Percentiles rank a stretch among this genome's conserved stretches.
Evolutionary conservation across 177 flowering plant species (phyloP).

Genomic region (Vitis hybrid): DNA sequence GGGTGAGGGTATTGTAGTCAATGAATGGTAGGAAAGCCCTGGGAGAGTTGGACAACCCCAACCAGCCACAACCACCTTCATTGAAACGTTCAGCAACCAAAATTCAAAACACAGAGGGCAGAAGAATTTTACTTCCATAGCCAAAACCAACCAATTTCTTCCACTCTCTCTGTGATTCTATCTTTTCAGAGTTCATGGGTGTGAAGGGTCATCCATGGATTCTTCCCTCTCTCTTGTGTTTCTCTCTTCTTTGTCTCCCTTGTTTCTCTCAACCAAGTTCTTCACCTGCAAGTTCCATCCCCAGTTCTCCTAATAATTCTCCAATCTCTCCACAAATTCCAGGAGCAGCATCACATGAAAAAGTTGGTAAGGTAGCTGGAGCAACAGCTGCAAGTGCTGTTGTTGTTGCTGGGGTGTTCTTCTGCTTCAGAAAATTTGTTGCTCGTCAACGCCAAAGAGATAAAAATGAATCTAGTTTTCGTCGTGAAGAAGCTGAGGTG

Average conservation of each 20-base stretch:
- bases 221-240: constrained; percentile 8
- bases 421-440: constrained; percentile 26
- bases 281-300: not conserved
- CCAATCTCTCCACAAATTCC: constrained; percentile 5
- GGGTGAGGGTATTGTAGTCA: constrained; percentile 6
- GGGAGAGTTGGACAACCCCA: constrained; percentile 6
- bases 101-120: not conserved
- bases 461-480: constrained; percentile 5
- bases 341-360: constrained; percentile 2
- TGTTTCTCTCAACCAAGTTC: constrained; percentile 24
- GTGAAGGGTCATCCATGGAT: not conserved
- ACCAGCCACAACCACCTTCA: constrained; percentile 26
- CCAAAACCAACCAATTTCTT: not conserved
- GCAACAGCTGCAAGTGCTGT: constrained; percentile 53
- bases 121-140: constrained; percentile 1
- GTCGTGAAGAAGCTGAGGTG: constrained; percentile 18
- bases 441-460: constrained; percentile 6
- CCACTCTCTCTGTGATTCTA: constrained; percentile 1
- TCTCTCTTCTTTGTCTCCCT: constrained; percentile 5
- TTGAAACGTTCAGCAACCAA: constrained; percentile 37
- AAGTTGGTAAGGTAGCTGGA: constrained; percentile 35
- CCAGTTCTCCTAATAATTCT: not conserved
- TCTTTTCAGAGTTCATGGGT: constrained; percentile 9
- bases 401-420: constrained; percentile 41
- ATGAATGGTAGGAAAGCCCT: not conserved